A percentile compares a stretch with the other conserved stretches of the same genome.
Evolutionary conservation across 1,284 basidiomycete species (phyloP).

Genomic region (Rhodotorula sp.): DNA sequence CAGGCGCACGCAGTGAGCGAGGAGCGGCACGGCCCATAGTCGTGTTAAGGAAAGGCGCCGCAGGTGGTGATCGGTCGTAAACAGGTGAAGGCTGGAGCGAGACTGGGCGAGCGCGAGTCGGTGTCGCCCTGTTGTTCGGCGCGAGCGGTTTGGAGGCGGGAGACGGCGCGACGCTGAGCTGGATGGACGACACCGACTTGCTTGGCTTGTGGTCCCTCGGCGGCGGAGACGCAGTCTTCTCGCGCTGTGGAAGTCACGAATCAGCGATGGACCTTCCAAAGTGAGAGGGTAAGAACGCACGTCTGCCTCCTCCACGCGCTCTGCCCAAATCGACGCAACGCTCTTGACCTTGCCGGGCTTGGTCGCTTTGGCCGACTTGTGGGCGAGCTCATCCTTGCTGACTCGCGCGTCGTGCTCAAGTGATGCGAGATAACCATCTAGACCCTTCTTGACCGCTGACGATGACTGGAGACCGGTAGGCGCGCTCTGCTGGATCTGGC

Average conservation of each 20-base stretch:
- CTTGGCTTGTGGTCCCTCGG: not conserved
- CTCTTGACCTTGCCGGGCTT: conserved; percentile 8
- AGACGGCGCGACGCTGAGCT: not conserved
- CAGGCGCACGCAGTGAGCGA: not conserved
- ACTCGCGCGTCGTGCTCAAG: conserved; percentile 8
- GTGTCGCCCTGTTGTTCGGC: not conserved
- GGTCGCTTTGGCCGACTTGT: not conserved
- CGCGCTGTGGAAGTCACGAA: not conserved
- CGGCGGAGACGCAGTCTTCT: not conserved
- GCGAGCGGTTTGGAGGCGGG: not conserved
- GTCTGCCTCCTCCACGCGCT: conserved; percentile 3
- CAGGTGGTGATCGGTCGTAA: not conserved
- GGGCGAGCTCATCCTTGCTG: not conserved
- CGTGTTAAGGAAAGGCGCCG: conserved; percentile 32
- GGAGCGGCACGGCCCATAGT: conserved; percentile 11
- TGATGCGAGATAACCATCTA: conserved; percentile 17
- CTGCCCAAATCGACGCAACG: conserved; percentile 14
- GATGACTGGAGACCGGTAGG: not conserved
- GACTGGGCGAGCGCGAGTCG: not conserved
- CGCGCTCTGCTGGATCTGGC: not conserved
- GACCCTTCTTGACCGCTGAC: conserved; percentile 11
- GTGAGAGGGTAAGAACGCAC: not conserved
- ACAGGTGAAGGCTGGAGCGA: not conserved
- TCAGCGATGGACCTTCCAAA: no score
- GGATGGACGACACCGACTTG: conserved; percentile 10